These are phyloP conservation scores for Suhomyces anneliseae DNA, from an alignment of 1,139 yeast genomes.

Conservation along the genomic window DNA sequence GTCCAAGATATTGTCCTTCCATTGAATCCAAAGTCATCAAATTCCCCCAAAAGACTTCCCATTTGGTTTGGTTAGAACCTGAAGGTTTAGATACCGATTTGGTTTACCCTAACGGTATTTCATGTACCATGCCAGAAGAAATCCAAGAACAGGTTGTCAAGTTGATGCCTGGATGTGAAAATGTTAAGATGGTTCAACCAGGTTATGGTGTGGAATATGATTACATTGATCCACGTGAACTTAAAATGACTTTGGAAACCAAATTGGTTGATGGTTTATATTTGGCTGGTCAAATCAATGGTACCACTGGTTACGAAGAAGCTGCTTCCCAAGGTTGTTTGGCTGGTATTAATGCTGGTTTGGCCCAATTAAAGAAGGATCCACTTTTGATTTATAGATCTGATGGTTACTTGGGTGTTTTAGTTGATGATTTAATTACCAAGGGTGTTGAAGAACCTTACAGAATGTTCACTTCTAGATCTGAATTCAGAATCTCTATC, in stretches of 20 bases:
- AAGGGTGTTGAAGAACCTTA: constrained; percentile 98
- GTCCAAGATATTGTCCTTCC: constrained; percentile 97
- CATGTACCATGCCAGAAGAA: constrained; percentile 95
- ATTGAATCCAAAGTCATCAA: constrained; percentile 85
- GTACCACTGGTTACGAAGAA: constrained; percentile 98
- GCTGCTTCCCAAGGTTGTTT: constrained; percentile 96
- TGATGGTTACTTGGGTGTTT: constrained; percentile 88
- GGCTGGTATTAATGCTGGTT: constrained; percentile 94
- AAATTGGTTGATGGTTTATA: constrained; percentile 75
- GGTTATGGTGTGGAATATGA: constrained; percentile 99
- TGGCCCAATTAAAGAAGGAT: constrained; percentile 38
- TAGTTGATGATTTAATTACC: constrained; percentile 90
- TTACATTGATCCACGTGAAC: constrained; percentile 90
- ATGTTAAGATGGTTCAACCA: constrained; percentile 84
- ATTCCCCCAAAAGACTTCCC: constrained; percentile 73
- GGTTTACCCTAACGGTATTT: constrained; percentile 94
- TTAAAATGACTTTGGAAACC: constrained; percentile 76
- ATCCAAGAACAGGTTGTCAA: constrained; percentile 74
- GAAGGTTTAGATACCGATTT: constrained; percentile 86
- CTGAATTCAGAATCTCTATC: constrained; percentile 86
- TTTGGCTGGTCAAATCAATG: constrained; percentile 96
- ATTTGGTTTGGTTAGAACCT: constrained; percentile 93
- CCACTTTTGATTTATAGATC: constrained; percentile 65
- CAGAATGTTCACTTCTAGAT: constrained; percentile 95
- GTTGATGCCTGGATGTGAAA: constrained; percentile 86